phyloP scores from a whole-genome alignment of 1,284 basidiomycete genomes.

The Naganishia sp. region DNA sequence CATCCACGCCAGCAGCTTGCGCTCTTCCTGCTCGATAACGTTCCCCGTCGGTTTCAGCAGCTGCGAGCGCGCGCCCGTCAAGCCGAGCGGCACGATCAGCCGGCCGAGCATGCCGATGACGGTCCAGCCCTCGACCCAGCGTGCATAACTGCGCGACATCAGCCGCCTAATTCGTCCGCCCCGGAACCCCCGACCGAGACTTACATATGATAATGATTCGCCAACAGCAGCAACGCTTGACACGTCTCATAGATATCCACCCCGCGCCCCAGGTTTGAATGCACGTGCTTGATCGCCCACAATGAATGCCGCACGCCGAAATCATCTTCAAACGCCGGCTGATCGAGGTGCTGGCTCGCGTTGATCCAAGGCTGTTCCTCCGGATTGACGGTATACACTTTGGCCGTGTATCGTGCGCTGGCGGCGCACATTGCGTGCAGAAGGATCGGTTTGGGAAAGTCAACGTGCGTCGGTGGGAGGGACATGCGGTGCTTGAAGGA shows the following conservation, averaged over 20 bases:
- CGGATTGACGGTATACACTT: constrained; percentile 31
- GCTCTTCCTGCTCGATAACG: constrained; percentile 46
- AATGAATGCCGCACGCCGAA: constrained; percentile 33
- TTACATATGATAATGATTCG: constrained; percentile 47
- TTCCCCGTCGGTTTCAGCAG: constrained; percentile 45
- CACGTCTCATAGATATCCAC: constrained; percentile 29
- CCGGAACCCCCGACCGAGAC: too few species aligned
- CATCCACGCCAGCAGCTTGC: constrained; percentile 38
- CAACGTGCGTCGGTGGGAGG: constrained; percentile 52
- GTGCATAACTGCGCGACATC: constrained; percentile 38
- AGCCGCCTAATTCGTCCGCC: too few species aligned
- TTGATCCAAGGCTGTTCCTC: constrained; percentile 26
- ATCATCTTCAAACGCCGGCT: constrained; percentile 29
- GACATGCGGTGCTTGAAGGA: constrained; percentile 49
- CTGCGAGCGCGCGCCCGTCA: constrained; percentile 42
- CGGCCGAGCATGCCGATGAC: constrained; percentile 37
- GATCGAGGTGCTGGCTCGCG: constrained; percentile 18
- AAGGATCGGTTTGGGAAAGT: constrained; percentile 53
- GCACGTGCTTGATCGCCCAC: constrained; percentile 27
- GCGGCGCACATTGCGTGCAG: constrained; percentile 55
- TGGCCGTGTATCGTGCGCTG: constrained; percentile 46
- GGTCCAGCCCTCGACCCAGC: constrained; percentile 51
- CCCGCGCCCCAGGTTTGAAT: constrained; percentile 26
- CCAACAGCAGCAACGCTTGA: constrained; percentile 44
- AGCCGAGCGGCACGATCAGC: constrained; percentile 42